Evolutionary conservation across 208 protist species (phyloP).

Genomic region (Leishmania martiniquensis): DNA sequence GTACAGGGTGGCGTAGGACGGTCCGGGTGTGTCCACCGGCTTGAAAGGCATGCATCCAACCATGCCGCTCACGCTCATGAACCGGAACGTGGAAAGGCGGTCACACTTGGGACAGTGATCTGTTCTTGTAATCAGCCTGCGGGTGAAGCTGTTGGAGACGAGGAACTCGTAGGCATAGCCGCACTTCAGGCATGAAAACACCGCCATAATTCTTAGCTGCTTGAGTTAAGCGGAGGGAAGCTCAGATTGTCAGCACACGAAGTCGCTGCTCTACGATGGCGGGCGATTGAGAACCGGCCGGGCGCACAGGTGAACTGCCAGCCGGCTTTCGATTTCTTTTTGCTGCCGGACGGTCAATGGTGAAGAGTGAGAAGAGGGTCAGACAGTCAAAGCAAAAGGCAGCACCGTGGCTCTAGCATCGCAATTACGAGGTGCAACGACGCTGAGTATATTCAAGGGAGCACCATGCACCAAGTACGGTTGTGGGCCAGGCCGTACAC

Average conservation of each 20-base stretch:
- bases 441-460: background rate
- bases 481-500: background rate
- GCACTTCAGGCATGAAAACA: slow-evolving; percentile 78
- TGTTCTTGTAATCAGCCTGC: slow-evolving; percentile 47
- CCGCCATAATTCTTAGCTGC: slow-evolving; percentile 46
- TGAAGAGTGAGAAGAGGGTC: background rate
- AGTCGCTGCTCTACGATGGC: background rate
- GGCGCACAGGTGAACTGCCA: background rate
- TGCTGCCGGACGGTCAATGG: background rate
- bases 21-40: slow-evolving; percentile 54
- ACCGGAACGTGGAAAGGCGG: slow-evolving; percentile 59
- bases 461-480: background rate
- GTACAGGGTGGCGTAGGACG: slow-evolving; percentile 77
- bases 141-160: slow-evolving; percentile 66
- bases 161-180: slow-evolving; percentile 84
- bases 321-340: background rate
- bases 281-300: background rate
- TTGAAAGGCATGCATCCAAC: slow-evolving; percentile 74
- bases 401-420: background rate
- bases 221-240: background rate
- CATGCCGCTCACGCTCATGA: slow-evolving; percentile 82
- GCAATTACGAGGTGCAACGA: background rate
- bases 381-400: background rate
- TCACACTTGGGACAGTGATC: slow-evolving; percentile 81
- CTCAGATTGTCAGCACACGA: background rate